Evolutionary conservation across 177 flowering plant species (phyloP), one percentile per base, ranked within the genome.

Genomic region (Vitis hybrid): DNA sequence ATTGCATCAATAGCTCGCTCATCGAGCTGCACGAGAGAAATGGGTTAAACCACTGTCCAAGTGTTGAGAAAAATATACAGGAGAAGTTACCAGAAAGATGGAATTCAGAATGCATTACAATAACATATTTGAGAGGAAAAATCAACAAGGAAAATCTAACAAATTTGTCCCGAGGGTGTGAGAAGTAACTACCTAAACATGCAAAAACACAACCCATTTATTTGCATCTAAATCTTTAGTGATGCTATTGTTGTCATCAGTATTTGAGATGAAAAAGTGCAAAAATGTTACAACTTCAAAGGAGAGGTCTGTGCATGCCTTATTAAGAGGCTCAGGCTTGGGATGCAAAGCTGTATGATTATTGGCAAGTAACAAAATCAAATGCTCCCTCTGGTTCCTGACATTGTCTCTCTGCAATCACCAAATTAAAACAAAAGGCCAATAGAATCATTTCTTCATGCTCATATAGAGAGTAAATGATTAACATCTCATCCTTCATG

Each of bases 311-410:
- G 69, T 14, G 50, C 77, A 31, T 86, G 72, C 99, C 90, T 86
- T 86, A 86, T 87, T 87, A 26, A 88, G 86, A 77, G 97, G 97
- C 74, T 94, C 98, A 53, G 98, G 94, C 84, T 87, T 94, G 65
- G 99, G 98, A 15, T 78, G 68, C 58, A 92, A 91, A 77, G 95
- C 84, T 80, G 86, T 89, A 82, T 96, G 99, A 70, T 76, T 81
- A 78, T 92, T 88, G 1, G 98, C 89, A 67, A 96, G 98, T 60
- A 96, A 62, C 78, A 94, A 74, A 72, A 89, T 87, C 79, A 96
- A 79, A 81, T 96, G 89, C 83, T 96, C 99, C 77, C 98, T 83
- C 79, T 94, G 97, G 76, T 96, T 96, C 78, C 97, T 88, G 76
- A 96, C 99, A 80, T 87, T 94, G 83, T 96, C 99, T 80, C 79